Evolutionary conservation across 2,329 filamentous ascomycete species (phyloP).

Genomic region (Dothistroma pini): DNA sequence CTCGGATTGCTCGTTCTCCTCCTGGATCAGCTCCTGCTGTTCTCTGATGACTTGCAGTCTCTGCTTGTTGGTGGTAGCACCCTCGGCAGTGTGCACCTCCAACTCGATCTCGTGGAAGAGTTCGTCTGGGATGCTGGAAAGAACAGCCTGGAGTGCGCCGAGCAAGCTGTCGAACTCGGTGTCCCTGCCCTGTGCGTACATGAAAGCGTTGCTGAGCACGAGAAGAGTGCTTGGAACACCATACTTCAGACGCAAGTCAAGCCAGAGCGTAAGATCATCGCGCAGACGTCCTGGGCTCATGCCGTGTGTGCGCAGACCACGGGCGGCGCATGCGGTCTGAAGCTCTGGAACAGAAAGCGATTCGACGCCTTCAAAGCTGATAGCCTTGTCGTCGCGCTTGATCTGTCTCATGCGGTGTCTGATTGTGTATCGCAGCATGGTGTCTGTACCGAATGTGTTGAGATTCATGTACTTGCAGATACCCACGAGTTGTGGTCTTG

Average conservation of each 20-base stretch:
- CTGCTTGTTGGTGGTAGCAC: conserved; percentile 97
- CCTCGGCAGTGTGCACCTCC: conserved; percentile 94
- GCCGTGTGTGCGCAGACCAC: conserved; percentile 88
- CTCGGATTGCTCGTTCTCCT: conserved; percentile 90
- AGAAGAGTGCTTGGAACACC: conserved; percentile 94
- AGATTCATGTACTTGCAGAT: conserved; percentile 99
- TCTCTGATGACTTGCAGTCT: conserved; percentile 96
- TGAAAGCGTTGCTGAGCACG: conserved; percentile 94
- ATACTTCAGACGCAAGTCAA: conserved; percentile 87
- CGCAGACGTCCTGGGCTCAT: conserved; percentile 84
- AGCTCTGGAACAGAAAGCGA: conserved; percentile 90
- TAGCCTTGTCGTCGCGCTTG: conserved; percentile 94
- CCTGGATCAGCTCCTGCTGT: conserved; percentile 95
- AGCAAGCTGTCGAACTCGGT: conserved; percentile 83
- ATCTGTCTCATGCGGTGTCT: conserved; percentile 98
- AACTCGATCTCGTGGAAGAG: conserved; percentile 99
- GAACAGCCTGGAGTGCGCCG: conserved; percentile 84
- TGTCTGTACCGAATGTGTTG: conserved; percentile 93
- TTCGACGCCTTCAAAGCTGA: conserved; percentile 89
- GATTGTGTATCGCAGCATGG: conserved; percentile 95
- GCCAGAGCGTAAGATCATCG: conserved; percentile 88
- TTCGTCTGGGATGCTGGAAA: conserved; percentile 94
- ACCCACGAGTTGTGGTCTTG: conserved; percentile 87
- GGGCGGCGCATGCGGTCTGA: conserved; percentile 85
- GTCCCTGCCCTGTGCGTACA: conserved; percentile 87